A percentile compares a stretch with the other conserved stretches of the same genome.
Conservation (phyloP, 495 filamentous ascomycete species). For the Aspergillus leporis region DNA sequence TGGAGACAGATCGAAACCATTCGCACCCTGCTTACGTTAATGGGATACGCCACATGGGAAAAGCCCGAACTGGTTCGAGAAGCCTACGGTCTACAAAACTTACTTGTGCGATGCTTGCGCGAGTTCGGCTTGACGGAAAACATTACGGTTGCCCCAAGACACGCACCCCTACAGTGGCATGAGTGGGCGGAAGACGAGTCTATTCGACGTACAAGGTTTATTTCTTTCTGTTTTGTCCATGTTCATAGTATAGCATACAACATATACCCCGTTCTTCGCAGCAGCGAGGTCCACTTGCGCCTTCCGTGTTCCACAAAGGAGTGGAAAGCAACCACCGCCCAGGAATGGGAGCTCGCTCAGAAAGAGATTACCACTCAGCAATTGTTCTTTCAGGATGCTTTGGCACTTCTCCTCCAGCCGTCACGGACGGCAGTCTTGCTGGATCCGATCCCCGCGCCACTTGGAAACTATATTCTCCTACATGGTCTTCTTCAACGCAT, state of each 20-base stretch:
- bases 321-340: conserved; percentile 35
- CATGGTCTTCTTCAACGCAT: conserved; percentile 44
- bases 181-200: conserved; percentile 44
- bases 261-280: conserved; percentile 39
- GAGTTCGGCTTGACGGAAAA: conserved; percentile 34
- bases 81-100: conserved; percentile 33
- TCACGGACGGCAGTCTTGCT: conserved; percentile 29
- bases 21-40: conserved; percentile 36
- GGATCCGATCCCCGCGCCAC: conserved; percentile 36
- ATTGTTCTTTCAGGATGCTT: conserved; percentile 40
- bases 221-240: conserved; percentile 42
- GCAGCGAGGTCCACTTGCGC: conserved; percentile 40
- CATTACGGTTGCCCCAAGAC: conserved; percentile 18
- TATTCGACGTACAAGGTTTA: conserved; percentile 38
- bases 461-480: conserved; percentile 43
- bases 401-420: conserved; percentile 37
- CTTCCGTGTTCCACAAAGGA: conserved; percentile 41
- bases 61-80: conserved; percentile 39
- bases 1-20: conserved; percentile 37
- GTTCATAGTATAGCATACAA: conserved; percentile 43
- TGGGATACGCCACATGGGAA: conserved; percentile 45
- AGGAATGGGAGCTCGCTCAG: conserved; percentile 37
- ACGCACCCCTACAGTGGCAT: conserved; percentile 34
- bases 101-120: conserved; percentile 36
- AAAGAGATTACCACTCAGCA: conserved; percentile 34